Conservation (phyloP, 805 yeast species). For the Yarrowia sp. region DNA sequence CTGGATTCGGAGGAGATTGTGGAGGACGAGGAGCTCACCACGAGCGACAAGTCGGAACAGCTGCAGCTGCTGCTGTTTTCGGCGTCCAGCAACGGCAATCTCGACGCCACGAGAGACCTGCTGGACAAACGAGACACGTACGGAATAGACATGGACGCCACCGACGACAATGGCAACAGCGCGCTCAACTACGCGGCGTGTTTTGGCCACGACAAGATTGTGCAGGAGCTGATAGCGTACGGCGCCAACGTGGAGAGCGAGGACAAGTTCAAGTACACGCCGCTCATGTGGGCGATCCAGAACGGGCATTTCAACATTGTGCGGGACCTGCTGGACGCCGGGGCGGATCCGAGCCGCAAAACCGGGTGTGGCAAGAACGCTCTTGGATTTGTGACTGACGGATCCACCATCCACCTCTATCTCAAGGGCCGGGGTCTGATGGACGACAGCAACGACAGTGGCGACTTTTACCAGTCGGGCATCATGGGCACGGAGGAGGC, state of each 20-base stretch:
- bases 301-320: slow-evolving; percentile 63
- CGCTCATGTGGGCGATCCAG: slow-evolving; percentile 87
- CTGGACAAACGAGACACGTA: slow-evolving; percentile 45
- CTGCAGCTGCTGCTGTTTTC: slow-evolving; percentile 49
- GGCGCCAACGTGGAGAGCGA: slow-evolving; percentile 51
- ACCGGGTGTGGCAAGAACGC: slow-evolving; percentile 60
- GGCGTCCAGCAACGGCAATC: slow-evolving; percentile 52
- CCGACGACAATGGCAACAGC: slow-evolving; percentile 52
- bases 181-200: slow-evolving; percentile 53
- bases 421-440: slow-evolving; percentile 53
- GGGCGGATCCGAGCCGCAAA: slow-evolving; percentile 59
- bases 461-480: slow-evolving; percentile 46
- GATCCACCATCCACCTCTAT: slow-evolving; percentile 63
- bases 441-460: slow-evolving; percentile 37
- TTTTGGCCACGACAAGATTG: slow-evolving; percentile 52
- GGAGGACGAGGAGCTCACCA: slow-evolving; percentile 41
- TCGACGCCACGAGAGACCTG: slow-evolving; percentile 46
- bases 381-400: slow-evolving; percentile 62
- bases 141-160: slow-evolving; percentile 48
- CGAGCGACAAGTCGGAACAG: slow-evolving; percentile 41
- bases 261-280: slow-evolving; percentile 54
- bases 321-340: slow-evolving; percentile 62
- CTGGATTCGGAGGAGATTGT: slow-evolving; percentile 38
- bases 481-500: slow-evolving; percentile 39
- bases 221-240: slow-evolving; percentile 48